phyloP scores from a whole-genome alignment of 768 basidiomycete genomes.

The Hericium coralloides region DNA sequence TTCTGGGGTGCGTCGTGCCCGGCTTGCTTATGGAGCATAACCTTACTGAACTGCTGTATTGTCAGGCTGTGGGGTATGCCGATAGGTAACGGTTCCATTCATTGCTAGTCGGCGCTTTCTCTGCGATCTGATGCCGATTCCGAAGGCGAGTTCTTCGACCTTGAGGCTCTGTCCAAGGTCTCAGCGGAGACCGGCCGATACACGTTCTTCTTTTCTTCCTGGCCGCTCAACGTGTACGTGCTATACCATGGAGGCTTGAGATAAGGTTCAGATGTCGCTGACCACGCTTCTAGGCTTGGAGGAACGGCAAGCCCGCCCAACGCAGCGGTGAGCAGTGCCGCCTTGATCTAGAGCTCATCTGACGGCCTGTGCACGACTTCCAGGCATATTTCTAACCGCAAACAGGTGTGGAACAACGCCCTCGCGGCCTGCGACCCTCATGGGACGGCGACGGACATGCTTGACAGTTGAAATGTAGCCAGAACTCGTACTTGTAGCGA shows the following conservation, averaged over 20 bases:
- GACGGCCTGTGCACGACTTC: not conserved
- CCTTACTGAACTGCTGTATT: not conserved
- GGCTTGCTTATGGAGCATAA: not conserved
- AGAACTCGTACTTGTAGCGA: too few species aligned
- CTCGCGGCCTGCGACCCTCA: too few species aligned
- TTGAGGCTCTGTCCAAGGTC: slow-evolving; percentile 48
- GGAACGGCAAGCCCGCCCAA: slow-evolving; percentile 66
- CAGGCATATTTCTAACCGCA: slow-evolving; percentile 20
- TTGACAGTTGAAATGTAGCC: too few species aligned
- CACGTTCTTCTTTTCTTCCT: slow-evolving; percentile 70
- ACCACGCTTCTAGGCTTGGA: slow-evolving; percentile 36
- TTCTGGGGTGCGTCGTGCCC: slow-evolving; percentile 40
- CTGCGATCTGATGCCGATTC: not conserved
- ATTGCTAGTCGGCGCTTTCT: not conserved
- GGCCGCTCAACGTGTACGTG: slow-evolving; percentile 63
- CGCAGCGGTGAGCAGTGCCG: slow-evolving; percentile 44
- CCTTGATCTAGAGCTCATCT: not conserved
- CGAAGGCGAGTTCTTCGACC: slow-evolving; percentile 62
- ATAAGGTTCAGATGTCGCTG: not conserved
- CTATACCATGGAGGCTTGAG: too few species aligned
- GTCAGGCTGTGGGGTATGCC: slow-evolving; percentile 65
- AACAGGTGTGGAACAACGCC: too few species aligned
- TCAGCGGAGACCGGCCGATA: slow-evolving; percentile 53
- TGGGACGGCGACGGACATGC: too few species aligned
- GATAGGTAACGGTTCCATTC: slow-evolving; percentile 34